These are phyloP conservation scores for Suhomyces bribrorum DNA, from an alignment of 1,139 yeast genomes.

Conservation along the genomic window DNA sequence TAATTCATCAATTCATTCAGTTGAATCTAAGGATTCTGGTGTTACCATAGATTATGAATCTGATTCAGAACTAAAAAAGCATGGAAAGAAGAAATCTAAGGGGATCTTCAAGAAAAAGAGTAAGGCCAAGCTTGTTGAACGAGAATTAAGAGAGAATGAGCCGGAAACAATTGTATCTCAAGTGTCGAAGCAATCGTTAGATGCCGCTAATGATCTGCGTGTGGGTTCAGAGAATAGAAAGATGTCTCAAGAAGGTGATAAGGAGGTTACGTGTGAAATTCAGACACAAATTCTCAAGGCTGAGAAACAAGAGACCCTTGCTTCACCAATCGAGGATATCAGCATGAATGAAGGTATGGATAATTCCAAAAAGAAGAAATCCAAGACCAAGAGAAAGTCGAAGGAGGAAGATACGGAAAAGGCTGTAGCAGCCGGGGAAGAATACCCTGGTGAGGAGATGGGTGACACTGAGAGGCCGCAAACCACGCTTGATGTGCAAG, in stretches of 20 bases:
- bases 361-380: slow-evolving; percentile 12
- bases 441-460: slow-evolving; percentile 10
- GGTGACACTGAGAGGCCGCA: slow-evolving; percentile 27
- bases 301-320: slow-evolving; percentile 5
- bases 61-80: slow-evolving; percentile 23
- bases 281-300: slow-evolving; percentile 3
- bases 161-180: slow-evolving; percentile 4
- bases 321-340: slow-evolving; percentile 12
- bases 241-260: neutral
- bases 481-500: slow-evolving; percentile 48
- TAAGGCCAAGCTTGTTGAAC: slow-evolving; percentile 15
- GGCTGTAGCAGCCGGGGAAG: slow-evolving; percentile 12
- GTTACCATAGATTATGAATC: slow-evolving; percentile 34
- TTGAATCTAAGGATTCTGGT: slow-evolving; percentile 21
- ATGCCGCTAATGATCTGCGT: slow-evolving; percentile 2
- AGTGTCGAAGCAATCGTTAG: neutral
- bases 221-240: neutral
- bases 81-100: slow-evolving; percentile 17
- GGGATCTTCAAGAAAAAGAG: slow-evolving; percentile 31
- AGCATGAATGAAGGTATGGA: slow-evolving; percentile 10
- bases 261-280: neutral
- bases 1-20: slow-evolving; percentile 6
- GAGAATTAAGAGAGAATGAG: slow-evolving; percentile 9
- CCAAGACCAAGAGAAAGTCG: slow-evolving; percentile 5
- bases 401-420: slow-evolving; percentile 3